A percentile compares a stretch with the other conserved stretches of the same genome.
These are phyloP conservation scores for Nigrospora oryzae DNA, from an alignment of 2,329 filamentous ascomycete genomes.

Conservation along the genomic window DNA sequence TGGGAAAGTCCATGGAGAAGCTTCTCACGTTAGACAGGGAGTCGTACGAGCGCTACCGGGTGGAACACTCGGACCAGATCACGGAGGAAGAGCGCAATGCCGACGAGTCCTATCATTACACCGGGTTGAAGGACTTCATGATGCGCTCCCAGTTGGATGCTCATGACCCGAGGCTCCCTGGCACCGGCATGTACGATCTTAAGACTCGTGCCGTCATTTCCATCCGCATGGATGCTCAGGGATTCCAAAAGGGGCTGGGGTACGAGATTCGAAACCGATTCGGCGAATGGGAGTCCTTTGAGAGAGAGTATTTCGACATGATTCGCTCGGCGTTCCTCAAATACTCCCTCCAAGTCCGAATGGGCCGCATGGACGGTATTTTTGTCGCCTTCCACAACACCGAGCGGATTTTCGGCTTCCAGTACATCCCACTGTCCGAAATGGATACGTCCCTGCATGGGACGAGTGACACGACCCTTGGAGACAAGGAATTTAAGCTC, in stretches of 20 bases:
- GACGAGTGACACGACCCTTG: conserved; percentile 53
- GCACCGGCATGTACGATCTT: conserved; percentile 89
- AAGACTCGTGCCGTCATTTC: conserved; percentile 90
- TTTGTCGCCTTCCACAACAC: conserved; percentile 97
- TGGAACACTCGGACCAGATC: conserved; percentile 57
- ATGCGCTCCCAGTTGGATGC: conserved; percentile 95
- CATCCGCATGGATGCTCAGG: conserved; percentile 75
- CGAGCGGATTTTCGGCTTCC: conserved; percentile 92
- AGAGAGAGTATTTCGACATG: conserved; percentile 96
- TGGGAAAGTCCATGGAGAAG: conserved; percentile 96
- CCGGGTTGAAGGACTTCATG: conserved; percentile 76
- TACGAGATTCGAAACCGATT: conserved; percentile 76
- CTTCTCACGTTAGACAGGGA: conserved; percentile 75
- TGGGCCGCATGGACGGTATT: conserved; percentile 97
- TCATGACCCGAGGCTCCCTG: conserved; percentile 75
- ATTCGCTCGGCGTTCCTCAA: conserved; percentile 90
- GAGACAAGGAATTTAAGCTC: conserved; percentile 77
- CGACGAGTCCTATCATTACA: conserved; percentile 80
- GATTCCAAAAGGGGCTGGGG: conserved; percentile 66
- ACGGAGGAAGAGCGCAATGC: conserved; percentile 63
- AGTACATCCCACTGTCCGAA: conserved; percentile 79
- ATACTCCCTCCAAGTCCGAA: conserved; percentile 91
- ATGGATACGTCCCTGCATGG: conserved; percentile 91
- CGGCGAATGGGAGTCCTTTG: conserved; percentile 83
- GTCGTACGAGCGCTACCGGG: conserved; percentile 79